These are phyloP conservation scores for Nigrospora osmanthi DNA, from an alignment of 2,329 filamentous ascomycete genomes.

Conservation along the genomic window DNA sequence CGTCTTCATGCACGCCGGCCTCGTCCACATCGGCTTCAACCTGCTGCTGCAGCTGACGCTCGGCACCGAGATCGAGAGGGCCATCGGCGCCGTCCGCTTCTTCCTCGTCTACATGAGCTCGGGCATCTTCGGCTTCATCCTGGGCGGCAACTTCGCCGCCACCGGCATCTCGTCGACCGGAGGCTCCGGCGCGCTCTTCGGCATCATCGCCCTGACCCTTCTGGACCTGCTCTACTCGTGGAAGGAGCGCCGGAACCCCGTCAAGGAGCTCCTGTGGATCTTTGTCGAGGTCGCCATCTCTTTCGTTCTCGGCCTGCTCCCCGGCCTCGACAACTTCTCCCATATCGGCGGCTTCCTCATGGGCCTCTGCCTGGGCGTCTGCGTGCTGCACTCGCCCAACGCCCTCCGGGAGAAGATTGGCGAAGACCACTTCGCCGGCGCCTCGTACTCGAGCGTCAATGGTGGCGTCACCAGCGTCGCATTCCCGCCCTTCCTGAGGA, in stretches of 20 bases:
- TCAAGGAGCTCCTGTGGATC: conserved; percentile 83
- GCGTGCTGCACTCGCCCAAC: conserved; percentile 81
- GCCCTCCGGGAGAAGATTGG: conserved; percentile 68
- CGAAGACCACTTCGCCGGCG: conserved; percentile 38
- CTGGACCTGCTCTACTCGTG: conserved; percentile 92
- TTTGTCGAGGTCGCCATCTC: conserved; percentile 78
- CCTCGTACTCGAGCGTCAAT: conserved; percentile 64
- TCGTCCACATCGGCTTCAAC: conserved; percentile 96
- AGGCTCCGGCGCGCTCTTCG: conserved; percentile 85
- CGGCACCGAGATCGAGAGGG: conserved; percentile 84
- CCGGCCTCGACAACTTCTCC: conserved; percentile 92
- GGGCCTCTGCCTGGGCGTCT: conserved; percentile 81
- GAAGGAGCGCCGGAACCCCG: conserved; percentile 67
- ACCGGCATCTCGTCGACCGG: conserved; percentile 77
- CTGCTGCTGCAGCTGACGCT: conserved; percentile 84
- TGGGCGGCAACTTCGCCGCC: conserved; percentile 89
- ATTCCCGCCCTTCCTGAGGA: conserved; percentile 48
- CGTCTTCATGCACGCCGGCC: conserved; percentile 89
- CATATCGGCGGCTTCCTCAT: conserved; percentile 95
- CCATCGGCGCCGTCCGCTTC: conserved; percentile 84
- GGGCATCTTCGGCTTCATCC: conserved; percentile 91
- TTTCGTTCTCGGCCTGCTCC: conserved; percentile 85
- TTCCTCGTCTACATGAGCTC: conserved; percentile 82
- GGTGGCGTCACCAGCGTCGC: conserved; percentile 34
- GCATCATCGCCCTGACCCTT: conserved; percentile 79